Evolutionary conservation across 805 yeast species (phyloP).

Genomic region (Wickerhamiella sergipiensis): DNA sequence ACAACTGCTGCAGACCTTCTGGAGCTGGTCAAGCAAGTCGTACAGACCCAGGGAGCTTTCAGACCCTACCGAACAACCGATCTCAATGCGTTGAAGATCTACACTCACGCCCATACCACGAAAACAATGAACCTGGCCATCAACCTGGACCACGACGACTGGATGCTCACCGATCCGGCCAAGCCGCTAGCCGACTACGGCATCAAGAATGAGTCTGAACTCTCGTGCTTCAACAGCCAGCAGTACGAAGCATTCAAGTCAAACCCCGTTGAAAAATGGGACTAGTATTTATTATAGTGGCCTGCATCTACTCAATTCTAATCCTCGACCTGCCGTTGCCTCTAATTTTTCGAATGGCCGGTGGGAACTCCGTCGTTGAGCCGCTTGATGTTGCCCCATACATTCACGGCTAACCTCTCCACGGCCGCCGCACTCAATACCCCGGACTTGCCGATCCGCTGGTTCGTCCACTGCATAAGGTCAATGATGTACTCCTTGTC

Average conservation of each 20-base stretch:
- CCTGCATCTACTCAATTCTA: background rate
- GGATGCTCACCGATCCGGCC: slow-evolving; percentile 39
- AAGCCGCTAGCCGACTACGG: slow-evolving; percentile 40
- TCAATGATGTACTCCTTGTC: background rate
- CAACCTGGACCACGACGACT: slow-evolving; percentile 73
- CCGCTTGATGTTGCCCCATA: background rate
- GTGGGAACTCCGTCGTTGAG: background rate
- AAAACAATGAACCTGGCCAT: slow-evolving; percentile 87
- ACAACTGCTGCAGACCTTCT: slow-evolving; percentile 56
- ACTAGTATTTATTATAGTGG: slow-evolving; percentile 6
- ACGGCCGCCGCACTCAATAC: background rate
- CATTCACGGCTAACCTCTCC: background rate
- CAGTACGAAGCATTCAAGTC: slow-evolving; percentile 57
- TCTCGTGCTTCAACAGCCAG: slow-evolving; percentile 59
- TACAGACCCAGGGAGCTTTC: slow-evolving; percentile 47
- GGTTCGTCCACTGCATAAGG: background rate
- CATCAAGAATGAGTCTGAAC: slow-evolving; percentile 71
- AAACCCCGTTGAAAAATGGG: slow-evolving; percentile 91
- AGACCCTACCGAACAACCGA: slow-evolving; percentile 71
- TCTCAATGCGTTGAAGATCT: slow-evolving; percentile 61
- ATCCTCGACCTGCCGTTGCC: too few species aligned
- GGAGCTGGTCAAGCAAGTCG: slow-evolving; percentile 33
- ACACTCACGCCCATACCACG: slow-evolving; percentile 89
- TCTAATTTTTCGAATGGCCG: too few species aligned
- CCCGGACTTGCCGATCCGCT: background rate